Evolutionary conservation across 2,329 filamentous ascomycete genomes (phyloP), one percentile per base, ranked within the genome.

Genomic region (Fusarium sp.): DNA sequence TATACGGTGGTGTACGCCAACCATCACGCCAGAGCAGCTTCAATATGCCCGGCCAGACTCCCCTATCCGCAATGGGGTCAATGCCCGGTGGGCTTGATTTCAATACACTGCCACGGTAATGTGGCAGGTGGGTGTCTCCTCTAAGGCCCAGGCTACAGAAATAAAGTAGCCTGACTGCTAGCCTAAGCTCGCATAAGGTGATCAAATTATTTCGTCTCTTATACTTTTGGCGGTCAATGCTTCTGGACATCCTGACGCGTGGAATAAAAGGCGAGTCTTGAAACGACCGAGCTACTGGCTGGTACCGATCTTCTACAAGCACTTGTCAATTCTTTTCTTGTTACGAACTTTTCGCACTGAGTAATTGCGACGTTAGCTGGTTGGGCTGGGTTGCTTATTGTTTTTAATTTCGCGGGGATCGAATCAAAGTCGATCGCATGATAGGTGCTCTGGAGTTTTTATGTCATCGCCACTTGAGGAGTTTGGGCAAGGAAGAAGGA

Each of bases 11-110:
- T 29, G 71, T 79, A 53, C 74, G 74, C 40, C 67, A 74, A 25
- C 69, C 72, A 18, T 77, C 76, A 37, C 74, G 78, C 16, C 79
- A 81, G 53, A 71, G 67, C 24, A 78, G 72, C 57, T 81, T 80
- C 49, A 77, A 77, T 18, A 72, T 82, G 52, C 73, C 72, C 24
- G 56, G 69, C 4, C 79, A 76, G 29, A 61, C 74, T 4, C 74
- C 77, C 16, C 69, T 80, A 57, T 61, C 74, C 14, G 75, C 71
- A 13, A 75, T 80, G 55, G 74, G 70, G 25, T 22, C 75, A 20
- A 78, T 80, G 69, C 57, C 68, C 30, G 76, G 78, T 76, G 16
- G 76, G 77, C 53, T 79, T 18, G 54, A 51, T 11, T 57, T 40
- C 30, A 57, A 48, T 41, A 53, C 49, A 53, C 20, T 53, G 29